These are phyloP conservation scores for Trichoderma breve DNA, from an alignment of 2,329 filamentous ascomycete species.

Conservation along the genomic window DNA sequence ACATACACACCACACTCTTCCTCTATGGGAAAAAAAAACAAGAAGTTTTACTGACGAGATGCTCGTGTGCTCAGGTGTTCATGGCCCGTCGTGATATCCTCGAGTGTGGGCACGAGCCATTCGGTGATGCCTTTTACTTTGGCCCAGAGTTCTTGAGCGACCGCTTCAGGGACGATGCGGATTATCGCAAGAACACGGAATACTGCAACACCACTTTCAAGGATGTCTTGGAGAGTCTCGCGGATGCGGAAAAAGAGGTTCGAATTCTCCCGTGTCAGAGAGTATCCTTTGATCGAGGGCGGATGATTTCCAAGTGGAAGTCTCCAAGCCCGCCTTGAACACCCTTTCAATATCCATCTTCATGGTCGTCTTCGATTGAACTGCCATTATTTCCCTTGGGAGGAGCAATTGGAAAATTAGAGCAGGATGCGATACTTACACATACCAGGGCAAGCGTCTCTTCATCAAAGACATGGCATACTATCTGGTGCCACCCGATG, in stretches of 20 bases:
- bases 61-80: constrained; percentile 65
- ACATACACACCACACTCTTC: constrained; percentile 25
- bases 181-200: constrained; percentile 57
- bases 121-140: constrained; percentile 95
- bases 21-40: too few relatives aligned
- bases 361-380: not conserved
- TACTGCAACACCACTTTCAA: constrained; percentile 69
- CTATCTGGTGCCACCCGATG: constrained; percentile 78
- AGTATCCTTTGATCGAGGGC: not conserved
- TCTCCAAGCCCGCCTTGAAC: not conserved
- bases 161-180: constrained; percentile 70
- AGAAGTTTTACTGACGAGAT: not conserved
- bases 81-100: constrained; percentile 87
- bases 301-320: not conserved
- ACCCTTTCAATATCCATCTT: not conserved
- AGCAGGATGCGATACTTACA: constrained; percentile 27
- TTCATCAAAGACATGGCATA: constrained; percentile 99
- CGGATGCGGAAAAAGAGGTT: constrained; percentile 72
- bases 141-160: constrained; percentile 82
- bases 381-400: not conserved
- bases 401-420: not conserved
- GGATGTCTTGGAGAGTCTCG: constrained; percentile 74
- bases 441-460: constrained; percentile 73
- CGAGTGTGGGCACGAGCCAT: constrained; percentile 88
- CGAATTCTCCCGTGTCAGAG: constrained; percentile 30